Evolutionary conservation across 2,329 filamentous ascomycete species (phyloP).

Genomic region (Ophiocordyceps camponoti-leonardi): DNA sequence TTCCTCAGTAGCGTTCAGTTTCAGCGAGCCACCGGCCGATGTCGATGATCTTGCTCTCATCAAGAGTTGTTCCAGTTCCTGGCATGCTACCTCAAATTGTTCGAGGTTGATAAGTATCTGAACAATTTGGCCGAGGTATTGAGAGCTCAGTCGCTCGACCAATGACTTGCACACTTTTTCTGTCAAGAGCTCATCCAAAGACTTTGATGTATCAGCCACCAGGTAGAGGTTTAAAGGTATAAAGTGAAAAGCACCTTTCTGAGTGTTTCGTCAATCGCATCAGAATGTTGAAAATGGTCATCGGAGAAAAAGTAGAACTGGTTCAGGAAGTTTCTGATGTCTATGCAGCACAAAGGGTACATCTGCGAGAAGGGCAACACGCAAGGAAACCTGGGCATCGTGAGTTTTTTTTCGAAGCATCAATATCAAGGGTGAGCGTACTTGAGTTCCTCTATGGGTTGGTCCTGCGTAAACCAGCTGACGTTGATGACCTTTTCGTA

Average conservation of each 20-base stretch:
- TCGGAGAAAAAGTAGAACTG: constrained; percentile 97
- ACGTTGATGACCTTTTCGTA: constrained; percentile 94
- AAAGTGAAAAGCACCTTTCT: constrained; percentile 38
- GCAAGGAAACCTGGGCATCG: constrained; percentile 55
- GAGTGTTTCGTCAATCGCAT: constrained; percentile 79
- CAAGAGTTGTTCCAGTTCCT: constrained; percentile 72
- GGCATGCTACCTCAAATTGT: constrained; percentile 87
- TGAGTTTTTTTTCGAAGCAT: constrained; percentile 1
- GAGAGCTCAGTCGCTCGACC: constrained; percentile 72
- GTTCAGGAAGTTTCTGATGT: constrained; percentile 93
- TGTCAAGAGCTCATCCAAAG: constrained; percentile 85
- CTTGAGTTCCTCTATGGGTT: constrained; percentile 55
- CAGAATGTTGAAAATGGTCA: constrained; percentile 84
- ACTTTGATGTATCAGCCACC: constrained; percentile 26
- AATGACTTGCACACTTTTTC: constrained; percentile 83
- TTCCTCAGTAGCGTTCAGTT: constrained; percentile 65
- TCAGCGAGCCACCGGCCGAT: constrained; percentile 63
- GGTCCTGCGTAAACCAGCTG: constrained; percentile 87
- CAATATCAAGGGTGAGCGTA: constrained; percentile 22
- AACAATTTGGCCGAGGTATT: constrained; percentile 94
- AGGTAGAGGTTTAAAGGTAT: not conserved
- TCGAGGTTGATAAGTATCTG: constrained; percentile 96
- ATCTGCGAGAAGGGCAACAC: constrained; percentile 97
- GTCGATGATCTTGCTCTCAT: constrained; percentile 71
- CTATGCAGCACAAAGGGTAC: constrained; percentile 96